Conservation (phyloP, 2,329 filamentous ascomycete genomes). For the Penicillium sp. region DNA sequence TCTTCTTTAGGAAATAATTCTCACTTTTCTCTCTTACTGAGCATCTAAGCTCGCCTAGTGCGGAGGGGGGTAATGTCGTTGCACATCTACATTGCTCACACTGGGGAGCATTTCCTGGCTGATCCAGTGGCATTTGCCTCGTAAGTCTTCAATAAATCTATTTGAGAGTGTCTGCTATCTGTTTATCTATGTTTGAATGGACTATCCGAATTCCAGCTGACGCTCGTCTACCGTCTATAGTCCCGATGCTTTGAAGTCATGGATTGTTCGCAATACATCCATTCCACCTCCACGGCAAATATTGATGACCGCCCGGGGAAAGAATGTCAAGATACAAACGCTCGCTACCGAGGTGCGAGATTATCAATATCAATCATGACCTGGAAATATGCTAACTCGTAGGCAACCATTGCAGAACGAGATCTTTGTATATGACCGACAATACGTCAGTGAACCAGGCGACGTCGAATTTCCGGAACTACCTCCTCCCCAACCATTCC, state of each 20-base stretch:
- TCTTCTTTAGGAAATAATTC: slow-evolving; percentile 15
- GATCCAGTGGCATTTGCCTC: slow-evolving; percentile 73
- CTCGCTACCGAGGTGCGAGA: slow-evolving; percentile 71
- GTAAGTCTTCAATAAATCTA: slow-evolving; percentile 49
- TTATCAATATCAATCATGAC: background rate
- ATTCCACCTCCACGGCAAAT: slow-evolving; percentile 80
- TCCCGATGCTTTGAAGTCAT: slow-evolving; percentile 79
- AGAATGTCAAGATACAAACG: slow-evolving; percentile 76
- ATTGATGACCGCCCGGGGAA: slow-evolving; percentile 78
- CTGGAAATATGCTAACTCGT: background rate
- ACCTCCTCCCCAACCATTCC: slow-evolving; percentile 57
- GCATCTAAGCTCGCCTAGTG: slow-evolving; percentile 30
- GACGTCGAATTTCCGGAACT: slow-evolving; percentile 52
- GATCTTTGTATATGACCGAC: slow-evolving; percentile 88
- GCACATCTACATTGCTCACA: slow-evolving; percentile 88
- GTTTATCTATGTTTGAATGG: background rate
- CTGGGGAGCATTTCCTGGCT: slow-evolving; percentile 78
- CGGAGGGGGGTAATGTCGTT: slow-evolving; percentile 68
- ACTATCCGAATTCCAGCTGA: slow-evolving; percentile 19
- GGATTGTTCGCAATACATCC: slow-evolving; percentile 71
- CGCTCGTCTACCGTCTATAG: slow-evolving; percentile 43
- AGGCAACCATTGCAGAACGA: slow-evolving; percentile 60
- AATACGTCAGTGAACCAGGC: slow-evolving; percentile 54
- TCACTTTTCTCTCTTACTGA: slow-evolving; percentile 22
- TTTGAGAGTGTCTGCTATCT: background rate